Evolutionary conservation across 1,139 yeast species (phyloP), one percentile per base, ranked within the genome.

Genomic region (Yamadazyma oceani): DNA sequence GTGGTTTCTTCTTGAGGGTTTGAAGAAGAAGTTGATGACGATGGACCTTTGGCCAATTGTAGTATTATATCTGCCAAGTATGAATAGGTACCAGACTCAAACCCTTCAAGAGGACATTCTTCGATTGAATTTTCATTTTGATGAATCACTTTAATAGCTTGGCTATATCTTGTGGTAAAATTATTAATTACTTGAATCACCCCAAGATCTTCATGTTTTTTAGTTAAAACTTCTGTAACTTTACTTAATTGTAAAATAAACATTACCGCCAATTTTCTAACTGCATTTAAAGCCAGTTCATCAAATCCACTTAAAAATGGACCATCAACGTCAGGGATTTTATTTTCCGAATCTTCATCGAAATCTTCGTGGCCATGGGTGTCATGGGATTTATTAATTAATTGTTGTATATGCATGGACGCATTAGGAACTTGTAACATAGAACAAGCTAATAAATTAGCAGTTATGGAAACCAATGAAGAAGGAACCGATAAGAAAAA

Each of bases 361-460:
- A 33, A 24, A 4, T 43, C 49, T 22, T 40, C 44, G 27, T 38
- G 45, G 34, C 37, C 38, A 12, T 8, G n/a, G n/a, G n/a, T n/a
- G n/a, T n/a, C n/a, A n/a, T n/a, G n/a, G n/a, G 21, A 25, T 14
- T 50, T 42, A 31, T 41, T 46, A 34, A 64, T 43, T 36, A 69
- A 52, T 13, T 53, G 54, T 16, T 51, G 54, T 28, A 70, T 51
- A 21, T 57, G 51, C 14, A 47, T 46, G 4, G 73, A 56, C 5
- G 72, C 73, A 35, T 63, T 51, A 14, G 74, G 72, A 30, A 70
- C 50, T 44, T 73, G 67, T 59, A 74, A 52, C 69, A 88, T 78
- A 37, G 85, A 78, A 47, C 87, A 77, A 11, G 96, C 87, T 48
- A 90, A 61, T 37, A 83, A 58, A 51, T 83, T 80, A 19, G 92